These are phyloP conservation scores for Aureoboletus auriporus DNA, from an alignment of 768 basidiomycete species.

Conservation along the genomic window DNA sequence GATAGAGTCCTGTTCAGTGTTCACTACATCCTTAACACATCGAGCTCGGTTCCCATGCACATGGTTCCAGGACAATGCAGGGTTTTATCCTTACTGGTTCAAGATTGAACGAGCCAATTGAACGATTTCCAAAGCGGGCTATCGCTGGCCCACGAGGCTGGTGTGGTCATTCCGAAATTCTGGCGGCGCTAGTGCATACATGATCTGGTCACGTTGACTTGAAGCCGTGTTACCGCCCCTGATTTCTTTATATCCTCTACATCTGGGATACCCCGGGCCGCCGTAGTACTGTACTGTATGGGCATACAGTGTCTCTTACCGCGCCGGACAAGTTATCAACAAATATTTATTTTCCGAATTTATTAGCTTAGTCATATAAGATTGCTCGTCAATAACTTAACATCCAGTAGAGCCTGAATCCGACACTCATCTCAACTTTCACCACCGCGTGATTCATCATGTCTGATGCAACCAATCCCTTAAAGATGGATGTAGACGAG, in stretches of 20 bases:
- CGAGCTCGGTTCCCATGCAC: background rate
- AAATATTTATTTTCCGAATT: no score
- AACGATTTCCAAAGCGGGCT: background rate
- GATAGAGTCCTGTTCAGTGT: background rate
- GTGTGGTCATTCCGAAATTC: no score
- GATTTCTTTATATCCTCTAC: no score
- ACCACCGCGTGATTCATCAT: conserved; percentile 21
- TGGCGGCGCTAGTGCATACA: no score
- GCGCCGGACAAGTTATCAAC: no score
- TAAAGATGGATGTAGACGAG: conserved; percentile 83
- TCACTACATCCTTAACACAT: background rate
- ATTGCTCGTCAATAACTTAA: background rate
- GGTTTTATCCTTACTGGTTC: background rate
- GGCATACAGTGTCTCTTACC: no score
- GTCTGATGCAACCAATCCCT: conserved; percentile 34
- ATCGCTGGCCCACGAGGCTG: no score
- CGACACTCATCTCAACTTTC: conserved; percentile 5
- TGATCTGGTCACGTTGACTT: no score
- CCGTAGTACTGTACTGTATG: no score
- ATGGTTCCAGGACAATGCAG: background rate
- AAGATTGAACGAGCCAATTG: background rate
- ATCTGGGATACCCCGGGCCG: no score
- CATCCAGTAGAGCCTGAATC: no score
- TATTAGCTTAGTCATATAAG: background rate
- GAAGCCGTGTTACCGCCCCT: no score